These are phyloP conservation scores for Rhodocollybia butyracea DNA, from an alignment of 768 basidiomycete genomes.

Conservation along the genomic window DNA sequence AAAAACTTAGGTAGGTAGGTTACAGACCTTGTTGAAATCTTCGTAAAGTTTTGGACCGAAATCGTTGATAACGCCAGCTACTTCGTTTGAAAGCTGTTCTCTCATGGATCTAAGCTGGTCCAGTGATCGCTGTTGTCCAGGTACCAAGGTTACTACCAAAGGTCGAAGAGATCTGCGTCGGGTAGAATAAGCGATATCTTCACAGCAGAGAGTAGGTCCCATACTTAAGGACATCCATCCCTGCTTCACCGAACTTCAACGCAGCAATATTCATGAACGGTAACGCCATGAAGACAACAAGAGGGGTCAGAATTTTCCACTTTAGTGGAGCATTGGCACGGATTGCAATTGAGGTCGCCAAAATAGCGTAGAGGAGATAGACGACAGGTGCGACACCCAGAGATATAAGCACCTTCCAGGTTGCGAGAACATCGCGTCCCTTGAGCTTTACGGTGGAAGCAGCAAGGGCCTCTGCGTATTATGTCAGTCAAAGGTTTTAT, in stretches of 20 bases:
- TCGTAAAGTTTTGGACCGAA: constrained; percentile 86
- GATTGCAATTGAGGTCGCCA: constrained; percentile 72
- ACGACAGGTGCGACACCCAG: constrained; percentile 86
- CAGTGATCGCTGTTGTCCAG: constrained; percentile 82
- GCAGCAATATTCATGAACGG: constrained; percentile 92
- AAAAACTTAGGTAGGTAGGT: constrained; percentile 1
- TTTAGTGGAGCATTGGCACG: constrained; percentile 59
- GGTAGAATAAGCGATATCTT: constrained; percentile 9
- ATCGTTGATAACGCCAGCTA: constrained; percentile 80
- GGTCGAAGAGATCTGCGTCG: constrained; percentile 78
- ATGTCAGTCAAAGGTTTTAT: constrained; percentile 6
- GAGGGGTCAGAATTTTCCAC: constrained; percentile 73
- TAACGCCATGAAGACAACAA: constrained; percentile 67
- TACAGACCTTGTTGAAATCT: constrained; percentile 76
- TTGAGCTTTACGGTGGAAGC: constrained; percentile 94
- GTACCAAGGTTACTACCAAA: constrained; percentile 80
- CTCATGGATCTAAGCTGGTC: constrained; percentile 74
- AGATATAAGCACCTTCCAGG: constrained; percentile 96
- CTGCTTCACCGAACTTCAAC: constrained; percentile 96
- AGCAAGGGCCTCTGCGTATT: constrained; percentile 82
- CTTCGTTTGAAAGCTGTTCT: constrained; percentile 74
- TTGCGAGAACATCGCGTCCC: constrained; percentile 94
- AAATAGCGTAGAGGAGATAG: constrained; percentile 77
- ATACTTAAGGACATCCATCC: constrained; percentile 95
- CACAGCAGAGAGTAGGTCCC: constrained; percentile 20